A percentile compares a stretch with the other conserved stretches of the same genome.
These are phyloP conservation scores for Cladosporium phlei DNA, from an alignment of 2,329 filamentous ascomycete genomes.

Conservation along the genomic window DNA sequence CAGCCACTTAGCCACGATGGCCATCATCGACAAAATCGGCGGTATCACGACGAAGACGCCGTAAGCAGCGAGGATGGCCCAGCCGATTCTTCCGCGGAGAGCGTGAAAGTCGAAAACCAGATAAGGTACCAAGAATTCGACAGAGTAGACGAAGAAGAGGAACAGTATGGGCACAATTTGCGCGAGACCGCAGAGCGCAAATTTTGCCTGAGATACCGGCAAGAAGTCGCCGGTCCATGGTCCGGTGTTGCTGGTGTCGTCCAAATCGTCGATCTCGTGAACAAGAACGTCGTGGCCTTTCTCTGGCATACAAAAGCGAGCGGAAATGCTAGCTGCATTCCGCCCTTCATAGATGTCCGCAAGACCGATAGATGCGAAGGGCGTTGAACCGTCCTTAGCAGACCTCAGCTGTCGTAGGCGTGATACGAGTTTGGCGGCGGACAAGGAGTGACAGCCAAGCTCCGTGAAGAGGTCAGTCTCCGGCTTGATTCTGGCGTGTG, in stretches of 20 bases:
- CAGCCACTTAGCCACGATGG: constrained; percentile 50
- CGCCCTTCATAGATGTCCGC: constrained; percentile 25
- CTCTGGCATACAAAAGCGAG: constrained; percentile 15
- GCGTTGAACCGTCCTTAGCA: constrained; percentile 13
- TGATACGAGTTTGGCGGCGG: constrained; percentile 46
- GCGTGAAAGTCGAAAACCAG: constrained; percentile 21
- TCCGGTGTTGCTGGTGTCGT: constrained; percentile 17
- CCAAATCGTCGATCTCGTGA: constrained; percentile 9
- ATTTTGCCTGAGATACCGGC: constrained; percentile 18
- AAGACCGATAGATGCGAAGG: constrained; percentile 23
- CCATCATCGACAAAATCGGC: constrained; percentile 29
- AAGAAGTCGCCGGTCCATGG: constrained; percentile 18
- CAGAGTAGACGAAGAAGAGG: constrained; percentile 22
- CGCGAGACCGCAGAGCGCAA: constrained; percentile 21
- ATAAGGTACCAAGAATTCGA: constrained; percentile 24
- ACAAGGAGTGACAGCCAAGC: constrained; percentile 68
- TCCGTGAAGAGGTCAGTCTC: constrained; percentile 64
- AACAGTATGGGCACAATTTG: constrained; percentile 22
- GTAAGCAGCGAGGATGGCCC: constrained; percentile 20
- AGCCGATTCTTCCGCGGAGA: constrained; percentile 14
- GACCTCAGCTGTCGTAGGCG: constrained; percentile 16
- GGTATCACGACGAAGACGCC: constrained; percentile 20
- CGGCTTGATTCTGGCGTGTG: constrained; percentile 37
- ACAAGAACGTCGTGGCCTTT: constrained; percentile 14
- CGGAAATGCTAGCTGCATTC: constrained; percentile 19